Percentiles rank a stretch among this genome's conserved stretches.
These are phyloP conservation scores for Syzygium jambos DNA, from an alignment of 345 rosid species.

Conservation along the genomic window DNA sequence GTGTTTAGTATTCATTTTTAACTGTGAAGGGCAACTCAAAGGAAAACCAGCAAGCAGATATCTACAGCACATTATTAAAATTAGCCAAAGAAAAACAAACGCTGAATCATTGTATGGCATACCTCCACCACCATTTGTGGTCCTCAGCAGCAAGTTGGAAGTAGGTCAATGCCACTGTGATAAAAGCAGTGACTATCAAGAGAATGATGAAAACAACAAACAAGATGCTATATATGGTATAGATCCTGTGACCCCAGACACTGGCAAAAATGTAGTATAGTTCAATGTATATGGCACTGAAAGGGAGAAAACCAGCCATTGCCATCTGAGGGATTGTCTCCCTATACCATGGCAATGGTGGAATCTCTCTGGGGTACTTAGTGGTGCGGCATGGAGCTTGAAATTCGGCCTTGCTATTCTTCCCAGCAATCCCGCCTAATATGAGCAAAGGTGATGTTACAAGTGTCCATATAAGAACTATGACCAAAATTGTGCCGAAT, in stretches of 20 bases:
- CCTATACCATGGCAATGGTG: slow-evolving; percentile 42
- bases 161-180: slow-evolving; percentile 31
- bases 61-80: background rate
- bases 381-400: slow-evolving; percentile 49
- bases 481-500: slow-evolving; percentile 36
- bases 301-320: slow-evolving; percentile 44
- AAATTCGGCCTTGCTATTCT: slow-evolving; percentile 43
- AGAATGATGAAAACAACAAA: slow-evolving; percentile 44
- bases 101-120: background rate
- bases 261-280: slow-evolving; percentile 45
- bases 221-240: slow-evolving; percentile 44
- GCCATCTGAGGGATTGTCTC: slow-evolving; percentile 40
- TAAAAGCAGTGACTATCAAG: slow-evolving; percentile 42
- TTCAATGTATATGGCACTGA: slow-evolving; percentile 46
- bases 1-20: background rate
- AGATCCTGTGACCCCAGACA: slow-evolving; percentile 50
- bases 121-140: slow-evolving; percentile 21
- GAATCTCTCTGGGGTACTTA: slow-evolving; percentile 40
- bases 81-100: background rate
- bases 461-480: slow-evolving; percentile 35
- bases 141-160: slow-evolving; percentile 20
- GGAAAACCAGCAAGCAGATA: background rate
- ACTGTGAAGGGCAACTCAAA: background rate
- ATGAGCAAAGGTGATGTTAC: slow-evolving; percentile 39
- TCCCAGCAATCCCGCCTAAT: slow-evolving; percentile 46